A percentile compares a stretch with the other conserved stretches of the same genome.
Evolutionary conservation across 345 rosid species (phyloP).

Genomic region (Eucalyptus pauciflora): DNA sequence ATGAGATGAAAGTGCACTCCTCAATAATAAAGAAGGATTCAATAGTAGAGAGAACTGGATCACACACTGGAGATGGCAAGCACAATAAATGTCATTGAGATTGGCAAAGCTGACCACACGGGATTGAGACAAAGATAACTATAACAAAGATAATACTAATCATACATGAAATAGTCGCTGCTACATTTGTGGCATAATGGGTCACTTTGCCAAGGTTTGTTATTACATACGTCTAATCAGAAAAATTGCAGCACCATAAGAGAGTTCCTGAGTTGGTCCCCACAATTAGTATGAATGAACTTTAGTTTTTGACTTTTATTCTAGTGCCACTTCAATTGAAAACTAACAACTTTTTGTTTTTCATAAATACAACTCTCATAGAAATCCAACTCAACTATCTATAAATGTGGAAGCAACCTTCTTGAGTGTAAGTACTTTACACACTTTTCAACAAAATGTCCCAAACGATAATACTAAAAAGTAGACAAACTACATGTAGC

Average conservation of each 20-base stretch:
- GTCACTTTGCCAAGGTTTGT: neutral
- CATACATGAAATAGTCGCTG: accelerated
- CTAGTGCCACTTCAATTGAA: neutral
- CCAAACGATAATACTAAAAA: too few relatives aligned
- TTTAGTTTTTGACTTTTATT: neutral
- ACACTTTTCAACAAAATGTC: too few relatives aligned
- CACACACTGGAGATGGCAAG: neutral
- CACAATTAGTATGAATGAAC: neutral
- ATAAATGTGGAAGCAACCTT: neutral
- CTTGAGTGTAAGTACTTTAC: neutral
- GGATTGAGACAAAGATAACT: neutral
- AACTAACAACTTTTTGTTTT: too few relatives aligned
- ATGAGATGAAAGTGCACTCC: neutral
- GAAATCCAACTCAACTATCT: neutral
- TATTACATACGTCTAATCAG: neutral
- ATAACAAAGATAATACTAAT: too few relatives aligned
- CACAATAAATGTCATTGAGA: neutral
- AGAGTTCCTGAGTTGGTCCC: neutral
- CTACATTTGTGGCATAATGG: neutral
- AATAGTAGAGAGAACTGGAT: neutral
- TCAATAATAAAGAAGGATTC: neutral
- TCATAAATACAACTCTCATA: too few relatives aligned
- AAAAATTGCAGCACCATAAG: neutral
- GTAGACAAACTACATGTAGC: neutral
- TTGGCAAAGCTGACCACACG: neutral